Conservation (phyloP, 2,329 filamentous ascomycete genomes). For the Ophioceras dolichostomum region DNA sequence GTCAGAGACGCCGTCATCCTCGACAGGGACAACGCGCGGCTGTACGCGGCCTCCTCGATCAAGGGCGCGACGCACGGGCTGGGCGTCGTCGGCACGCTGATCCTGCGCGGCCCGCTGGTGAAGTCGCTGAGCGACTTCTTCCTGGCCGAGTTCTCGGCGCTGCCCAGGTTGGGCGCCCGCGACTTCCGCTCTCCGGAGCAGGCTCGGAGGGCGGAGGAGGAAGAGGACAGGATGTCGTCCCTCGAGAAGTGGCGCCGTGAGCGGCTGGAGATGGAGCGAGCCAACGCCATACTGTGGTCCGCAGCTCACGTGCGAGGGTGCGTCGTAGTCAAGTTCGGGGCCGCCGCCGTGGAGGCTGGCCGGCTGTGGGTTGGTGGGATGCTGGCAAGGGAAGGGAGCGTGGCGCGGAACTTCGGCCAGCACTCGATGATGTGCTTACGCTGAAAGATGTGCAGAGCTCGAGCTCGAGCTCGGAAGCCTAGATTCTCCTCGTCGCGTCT, state of each 20-base stretch:
- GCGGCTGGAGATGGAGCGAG: constrained; percentile 46
- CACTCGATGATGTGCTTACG: constrained; percentile 67
- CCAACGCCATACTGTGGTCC: constrained; percentile 62
- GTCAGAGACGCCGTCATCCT: constrained; percentile 79
- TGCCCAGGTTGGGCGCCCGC: constrained; percentile 72
- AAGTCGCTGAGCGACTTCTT: constrained; percentile 59
- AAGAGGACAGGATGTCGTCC: constrained; percentile 19
- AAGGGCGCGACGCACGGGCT: constrained; percentile 59
- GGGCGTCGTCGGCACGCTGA: constrained; percentile 72
- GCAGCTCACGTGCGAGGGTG: constrained; percentile 71
- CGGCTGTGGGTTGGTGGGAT: constrained; percentile 69
- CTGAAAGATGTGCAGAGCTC: too few species aligned
- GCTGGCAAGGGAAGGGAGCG: constrained; percentile 61
- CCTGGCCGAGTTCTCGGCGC: constrained; percentile 60
- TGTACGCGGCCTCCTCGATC: constrained; percentile 26
- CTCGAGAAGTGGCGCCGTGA: constrained; percentile 39
- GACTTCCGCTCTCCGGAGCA: constrained; percentile 54
- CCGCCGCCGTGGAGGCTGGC: constrained; percentile 67
- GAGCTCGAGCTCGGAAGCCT: too few species aligned
- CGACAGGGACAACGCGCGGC: constrained; percentile 34
- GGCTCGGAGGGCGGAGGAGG: constrained; percentile 26
- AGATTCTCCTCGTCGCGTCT: too few species aligned
- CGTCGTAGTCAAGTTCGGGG: constrained; percentile 84
- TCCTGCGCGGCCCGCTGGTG: constrained; percentile 65
- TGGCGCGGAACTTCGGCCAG: constrained; percentile 63